Evolutionary conservation across 2,329 filamentous ascomycete genomes (phyloP), one percentile per base, ranked within the genome.

Genomic region (Exserohilum turcica): DNA sequence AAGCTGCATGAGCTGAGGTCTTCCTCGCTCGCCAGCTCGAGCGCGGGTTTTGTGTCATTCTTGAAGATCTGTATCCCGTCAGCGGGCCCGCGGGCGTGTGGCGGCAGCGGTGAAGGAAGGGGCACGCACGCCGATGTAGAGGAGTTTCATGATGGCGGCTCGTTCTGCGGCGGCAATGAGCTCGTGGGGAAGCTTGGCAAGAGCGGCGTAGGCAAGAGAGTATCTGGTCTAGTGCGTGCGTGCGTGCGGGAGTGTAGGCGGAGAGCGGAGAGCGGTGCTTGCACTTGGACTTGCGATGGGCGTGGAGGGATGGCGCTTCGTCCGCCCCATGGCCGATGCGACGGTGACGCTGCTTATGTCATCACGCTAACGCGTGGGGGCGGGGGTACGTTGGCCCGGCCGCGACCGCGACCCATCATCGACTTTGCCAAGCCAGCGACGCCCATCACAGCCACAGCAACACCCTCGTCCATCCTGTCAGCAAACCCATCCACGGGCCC

Each of bases 81-180:
- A 49, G 46, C 12, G 13, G 29, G 9, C 15, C 24, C 36, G 13
- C 6, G 6, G 7, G 15, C 37, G 29, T 12, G 47, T 52, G 18
- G 37, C 39, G 43, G 51, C 42, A 48, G 64, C 57, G 65, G 59
- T 62, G 61, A 63, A 58, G 57, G 59, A 24, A 8, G 13, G 57
- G 33, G 8, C 46, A 73, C 86, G 61, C 86, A 94, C 91, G 68
- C 90, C 91, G 73, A 95, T 91, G 78, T 94, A 94, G 76, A 89
- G 83, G 76, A 94, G 80, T 85, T 92, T 93, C 90, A 93, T 93
- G 73, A 67, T 77, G 73, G 43, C 54, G 52, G 43, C 16, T n/a
- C 21, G 8, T 19, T 29, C 3, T 5, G 9, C 5, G n/a, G 27
- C 8, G 35, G 35, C 37, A 18, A 38, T 21, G 18, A 18, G 10